A percentile compares a stretch with the other conserved stretches of the same genome.
phyloP scores from a whole-genome alignment of 1,284 basidiomycete species.

The Wallemia ichthyophaga region DNA sequence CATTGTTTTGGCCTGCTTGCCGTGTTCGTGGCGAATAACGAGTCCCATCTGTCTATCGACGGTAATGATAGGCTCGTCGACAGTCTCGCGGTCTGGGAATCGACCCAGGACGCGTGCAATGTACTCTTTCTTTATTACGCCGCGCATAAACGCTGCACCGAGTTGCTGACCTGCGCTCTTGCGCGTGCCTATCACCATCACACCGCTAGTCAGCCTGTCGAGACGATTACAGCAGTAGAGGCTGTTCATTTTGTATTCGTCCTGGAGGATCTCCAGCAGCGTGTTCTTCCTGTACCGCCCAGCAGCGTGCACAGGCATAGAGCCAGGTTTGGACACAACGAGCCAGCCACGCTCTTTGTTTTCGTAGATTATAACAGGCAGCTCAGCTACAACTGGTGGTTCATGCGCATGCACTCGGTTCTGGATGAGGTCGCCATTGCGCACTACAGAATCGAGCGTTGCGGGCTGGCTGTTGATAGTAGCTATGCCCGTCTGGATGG shows the following conservation, averaged over 20 bases:
- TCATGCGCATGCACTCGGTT: slow-evolving; percentile 89
- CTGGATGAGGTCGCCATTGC: slow-evolving; percentile 73
- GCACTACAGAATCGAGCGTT: slow-evolving; percentile 43
- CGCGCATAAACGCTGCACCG: slow-evolving; percentile 49
- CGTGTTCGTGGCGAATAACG: slow-evolving; percentile 76
- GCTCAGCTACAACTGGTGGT: slow-evolving; percentile 66
- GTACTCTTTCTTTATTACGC: slow-evolving; percentile 64
- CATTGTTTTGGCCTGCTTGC: slow-evolving; percentile 70
- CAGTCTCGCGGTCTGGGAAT: slow-evolving; percentile 53
- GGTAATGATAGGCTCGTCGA: slow-evolving; percentile 63
- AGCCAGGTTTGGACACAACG: slow-evolving; percentile 80
- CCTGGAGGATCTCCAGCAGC: slow-evolving; percentile 53
- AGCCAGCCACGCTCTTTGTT: slow-evolving; percentile 54
- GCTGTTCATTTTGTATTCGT: slow-evolving; percentile 53
- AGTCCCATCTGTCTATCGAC: slow-evolving; percentile 86
- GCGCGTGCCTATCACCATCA: slow-evolving; percentile 76
- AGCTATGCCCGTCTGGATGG: slow-evolving; percentile 75
- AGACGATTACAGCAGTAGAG: slow-evolving; percentile 48
- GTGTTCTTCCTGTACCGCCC: slow-evolving; percentile 69
- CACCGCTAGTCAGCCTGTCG: slow-evolving; percentile 75
- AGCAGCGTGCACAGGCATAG: slow-evolving; percentile 70
- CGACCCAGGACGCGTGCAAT: slow-evolving; percentile 51
- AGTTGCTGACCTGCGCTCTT: slow-evolving; percentile 37
- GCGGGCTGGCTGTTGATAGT: slow-evolving; percentile 68
- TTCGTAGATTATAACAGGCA: slow-evolving; percentile 45